Evolutionary conservation across 1,284 basidiomycete genomes (phyloP).

Genomic region (Leccinum subfulvum): DNA sequence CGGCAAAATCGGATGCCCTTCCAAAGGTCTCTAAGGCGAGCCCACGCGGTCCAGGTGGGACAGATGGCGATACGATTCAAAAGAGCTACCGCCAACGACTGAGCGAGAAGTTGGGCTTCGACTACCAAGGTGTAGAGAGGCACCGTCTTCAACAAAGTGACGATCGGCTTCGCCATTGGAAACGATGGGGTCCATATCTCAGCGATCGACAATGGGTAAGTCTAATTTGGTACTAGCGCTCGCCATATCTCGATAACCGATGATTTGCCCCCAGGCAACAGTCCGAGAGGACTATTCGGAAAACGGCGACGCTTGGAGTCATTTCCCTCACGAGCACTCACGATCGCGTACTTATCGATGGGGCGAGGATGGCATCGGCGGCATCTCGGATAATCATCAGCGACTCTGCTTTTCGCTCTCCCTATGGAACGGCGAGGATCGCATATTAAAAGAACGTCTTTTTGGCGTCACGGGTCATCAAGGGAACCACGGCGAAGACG

Average conservation of each 20-base stretch:
- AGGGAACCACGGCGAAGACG: slow-evolving; percentile 98
- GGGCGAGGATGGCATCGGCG: slow-evolving; percentile 97
- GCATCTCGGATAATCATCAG: slow-evolving; percentile 95
- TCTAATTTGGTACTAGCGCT: not conserved
- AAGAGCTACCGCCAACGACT: slow-evolving; percentile 57
- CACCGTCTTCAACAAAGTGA: slow-evolving; percentile 73
- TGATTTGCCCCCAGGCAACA: slow-evolving; percentile 64
- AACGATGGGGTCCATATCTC: slow-evolving; percentile 97
- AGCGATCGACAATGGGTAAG: slow-evolving; percentile 96
- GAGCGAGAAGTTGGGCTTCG: slow-evolving; percentile 53
- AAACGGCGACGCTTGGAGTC: slow-evolving; percentile 96
- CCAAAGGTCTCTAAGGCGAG: slow-evolving; percentile 47
- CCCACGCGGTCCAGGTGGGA: slow-evolving; percentile 31
- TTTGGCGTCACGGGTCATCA: slow-evolving; percentile 95
- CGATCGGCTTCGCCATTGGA: slow-evolving; percentile 82
- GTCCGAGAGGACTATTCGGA: slow-evolving; percentile 97
- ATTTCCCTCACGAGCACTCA: slow-evolving; percentile 95
- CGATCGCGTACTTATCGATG: slow-evolving; percentile 94
- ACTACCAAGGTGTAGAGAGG: slow-evolving; percentile 67
- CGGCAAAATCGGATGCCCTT: slow-evolving; percentile 35
- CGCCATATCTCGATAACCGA: slow-evolving; percentile 9
- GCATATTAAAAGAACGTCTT: slow-evolving; percentile 93
- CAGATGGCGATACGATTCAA: slow-evolving; percentile 23
- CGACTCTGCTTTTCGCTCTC: slow-evolving; percentile 88
- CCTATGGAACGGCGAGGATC: slow-evolving; percentile 94